These are phyloP conservation scores for Hymenoscyphus linearis DNA, from an alignment of 2,329 filamentous ascomycete genomes.

Conservation along the genomic window DNA sequence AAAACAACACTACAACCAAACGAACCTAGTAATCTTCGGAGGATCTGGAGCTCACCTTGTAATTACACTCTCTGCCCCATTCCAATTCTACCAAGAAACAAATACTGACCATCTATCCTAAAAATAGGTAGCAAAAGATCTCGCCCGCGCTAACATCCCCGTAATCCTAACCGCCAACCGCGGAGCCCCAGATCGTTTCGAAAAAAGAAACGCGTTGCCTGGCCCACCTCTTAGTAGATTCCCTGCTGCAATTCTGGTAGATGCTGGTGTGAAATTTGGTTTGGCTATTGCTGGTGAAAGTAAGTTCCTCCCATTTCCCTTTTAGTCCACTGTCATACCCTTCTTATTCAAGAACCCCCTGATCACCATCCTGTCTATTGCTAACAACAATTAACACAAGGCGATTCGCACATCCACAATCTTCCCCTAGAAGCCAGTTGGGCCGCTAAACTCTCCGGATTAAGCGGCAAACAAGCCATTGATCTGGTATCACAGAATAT, in stretches of 20 bases:
- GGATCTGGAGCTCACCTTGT: constrained; percentile 37
- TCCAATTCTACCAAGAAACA: neutral
- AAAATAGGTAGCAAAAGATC: constrained; percentile 34
- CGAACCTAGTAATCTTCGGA: constrained; percentile 37
- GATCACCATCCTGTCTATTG: too few relatives aligned
- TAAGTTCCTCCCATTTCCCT: constrained; percentile 18
- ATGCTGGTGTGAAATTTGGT: constrained; percentile 37
- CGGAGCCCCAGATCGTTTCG: constrained; percentile 33
- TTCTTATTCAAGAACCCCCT: too few relatives aligned
- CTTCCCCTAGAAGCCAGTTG: constrained; percentile 37
- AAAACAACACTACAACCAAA: constrained; percentile 33
- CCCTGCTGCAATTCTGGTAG: constrained; percentile 35
- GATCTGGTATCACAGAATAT: constrained; percentile 38
- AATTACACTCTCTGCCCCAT: constrained; percentile 10
- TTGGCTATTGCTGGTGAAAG: constrained; percentile 29
- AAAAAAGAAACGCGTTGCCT: constrained; percentile 35
- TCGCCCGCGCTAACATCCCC: constrained; percentile 37
- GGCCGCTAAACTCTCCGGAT: constrained; percentile 37
- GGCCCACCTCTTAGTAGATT: constrained; percentile 40
- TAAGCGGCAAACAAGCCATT: constrained; percentile 33
- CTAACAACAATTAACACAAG: constrained; percentile 6
- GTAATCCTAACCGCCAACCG: constrained; percentile 40
- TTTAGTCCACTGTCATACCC: too few relatives aligned
- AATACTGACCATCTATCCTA: neutral
- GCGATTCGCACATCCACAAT: constrained; percentile 37